Evolutionary conservation across 1,284 basidiomycete genomes (phyloP), one percentile per base, ranked within the genome.

Genomic region (Neotropicomus parvogracilis): DNA sequence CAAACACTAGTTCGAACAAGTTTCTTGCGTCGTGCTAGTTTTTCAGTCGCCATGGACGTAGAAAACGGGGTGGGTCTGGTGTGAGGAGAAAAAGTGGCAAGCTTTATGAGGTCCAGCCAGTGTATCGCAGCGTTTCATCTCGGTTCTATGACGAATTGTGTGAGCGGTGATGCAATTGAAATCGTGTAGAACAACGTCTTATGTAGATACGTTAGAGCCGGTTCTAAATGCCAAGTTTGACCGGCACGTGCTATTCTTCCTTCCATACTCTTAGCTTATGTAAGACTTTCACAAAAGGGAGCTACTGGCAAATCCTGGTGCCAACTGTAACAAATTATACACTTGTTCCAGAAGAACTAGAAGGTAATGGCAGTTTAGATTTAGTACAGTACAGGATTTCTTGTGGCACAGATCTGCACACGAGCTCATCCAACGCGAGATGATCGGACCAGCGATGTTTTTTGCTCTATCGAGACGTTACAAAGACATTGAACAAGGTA

Each of bases 1-100:
- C 50, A 38, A 64, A 70, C 6, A 67, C 67, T 6, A 44, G 50
- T 35, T 62, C 43, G 51, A 70, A 70, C n/a, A n/a, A n/a, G n/a
- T 14, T 55, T 57, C 6, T 42, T 48, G 5, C 65, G 62, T 39
- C 58, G 62, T 17, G 52, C 59, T 21, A 58, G 52, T 42, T 65
- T 65, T n/a, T 63, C 51, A 24, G 24, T 29, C 17, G 60, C 39
- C 58, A 53, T 54, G 13, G 40, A 20, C 24, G 28, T 44, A 16
- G 33, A 31, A 16, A 10, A 14, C 1, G 24, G 17, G n/a, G 19
- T 34, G 21, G 10, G 9, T 4, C n/a, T n/a, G 19, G 13, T 20
- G 12, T 7, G 10, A 21, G 19, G 21, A 13, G 7, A 36, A 24
- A 13, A 9, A 9, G 33, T 16, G 33, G 14, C 13, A 20, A 11